Evolutionary conservation across 495 filamentous ascomycete species (phyloP), one percentile per base, ranked within the genome.

Genomic region (Talaromyces trachyspermus): DNA sequence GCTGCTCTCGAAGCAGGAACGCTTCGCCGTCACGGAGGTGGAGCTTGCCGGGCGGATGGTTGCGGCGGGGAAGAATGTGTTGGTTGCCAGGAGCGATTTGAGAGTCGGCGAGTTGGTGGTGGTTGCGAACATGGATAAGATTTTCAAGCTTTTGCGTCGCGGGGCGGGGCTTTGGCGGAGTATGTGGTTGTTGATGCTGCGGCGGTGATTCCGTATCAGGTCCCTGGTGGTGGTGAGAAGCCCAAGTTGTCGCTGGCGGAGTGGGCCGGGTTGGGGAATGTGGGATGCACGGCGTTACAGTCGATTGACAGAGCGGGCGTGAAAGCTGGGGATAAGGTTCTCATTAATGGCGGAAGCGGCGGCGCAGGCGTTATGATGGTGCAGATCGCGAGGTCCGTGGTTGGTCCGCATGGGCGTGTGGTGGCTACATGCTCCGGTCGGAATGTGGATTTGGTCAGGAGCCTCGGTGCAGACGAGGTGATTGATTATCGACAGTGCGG

Each of bases 341-440:
- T 98, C 1, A 76, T 96, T 27, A 88, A 94, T 54, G 90, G 91
- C 0, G 91, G 92, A 0, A 89, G 89, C 9, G 92, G 92, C 35
- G 92, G 92, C 2, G 86, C 89, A 1, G 92, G 91, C 0, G 70
- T 83, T 27, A 79, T 83, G 65, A 70, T 96, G 45, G 82, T 77
- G 19, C 88, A 94, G 68, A 63, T 96, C 29, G 60, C 95, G 17
- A 71, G 72, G 38, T 68, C 71, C 1, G 75, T 88, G 18, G 14
- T 37, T 17, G 33, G 33, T 37, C 33, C 33, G 8, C 9, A 37
- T 9, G 33, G 33, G 33, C 9, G 14, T 9, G 2, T 37, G 9
- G 33, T 37, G 33, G 33, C 33, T 9, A 37, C 33, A 9, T 37
- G 33, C 19, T 37, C 33, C 8, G 90, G 88, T 1, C 90, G 86